phyloP scores from a whole-genome alignment of 192 early-diverging fungal species.

The Dimargaris xerosporica region DNA sequence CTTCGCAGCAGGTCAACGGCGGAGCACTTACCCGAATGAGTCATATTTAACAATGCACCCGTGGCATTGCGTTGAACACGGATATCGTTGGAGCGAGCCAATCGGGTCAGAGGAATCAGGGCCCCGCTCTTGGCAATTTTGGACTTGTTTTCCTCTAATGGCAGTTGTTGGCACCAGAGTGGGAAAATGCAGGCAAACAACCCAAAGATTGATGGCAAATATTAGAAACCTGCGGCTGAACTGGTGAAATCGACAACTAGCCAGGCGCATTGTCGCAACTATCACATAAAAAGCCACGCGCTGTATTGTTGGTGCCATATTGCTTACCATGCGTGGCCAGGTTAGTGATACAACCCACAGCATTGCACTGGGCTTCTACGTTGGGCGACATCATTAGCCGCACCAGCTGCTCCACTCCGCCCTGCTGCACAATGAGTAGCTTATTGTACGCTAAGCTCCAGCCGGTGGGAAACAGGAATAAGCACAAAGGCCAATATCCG shows the following conservation, averaged over 20 bases:
- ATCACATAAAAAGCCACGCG: too few species aligned
- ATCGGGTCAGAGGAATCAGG: slow-evolving; percentile 48
- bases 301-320: not conserved
- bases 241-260: too few species aligned
- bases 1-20: too few species aligned
- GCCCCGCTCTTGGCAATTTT: slow-evolving; percentile 75
- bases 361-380: slow-evolving; percentile 85
- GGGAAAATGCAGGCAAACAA: too few species aligned
- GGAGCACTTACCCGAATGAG: slow-evolving; percentile 36
- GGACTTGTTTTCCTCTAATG: slow-evolving; percentile 70
- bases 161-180: too few species aligned
- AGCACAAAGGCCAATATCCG: too few species aligned
- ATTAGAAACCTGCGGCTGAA: too few species aligned
- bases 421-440: slow-evolving; percentile 66
- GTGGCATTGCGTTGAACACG: slow-evolving; percentile 81
- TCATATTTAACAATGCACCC: slow-evolving; percentile 85
- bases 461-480: too few species aligned
- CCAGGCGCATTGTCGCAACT: too few species aligned
- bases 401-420: slow-evolving; percentile 70
- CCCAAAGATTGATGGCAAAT: too few species aligned
- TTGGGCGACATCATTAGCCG: slow-evolving; percentile 72
- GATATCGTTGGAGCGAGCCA: slow-evolving; percentile 66
- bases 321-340: slow-evolving; percentile 44
- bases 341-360: slow-evolving; percentile 87
- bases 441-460: slow-evolving; percentile 39